Base-by-base conservation (phyloP, 129 eudicot species). In the Helianthus annuus region DNA sequence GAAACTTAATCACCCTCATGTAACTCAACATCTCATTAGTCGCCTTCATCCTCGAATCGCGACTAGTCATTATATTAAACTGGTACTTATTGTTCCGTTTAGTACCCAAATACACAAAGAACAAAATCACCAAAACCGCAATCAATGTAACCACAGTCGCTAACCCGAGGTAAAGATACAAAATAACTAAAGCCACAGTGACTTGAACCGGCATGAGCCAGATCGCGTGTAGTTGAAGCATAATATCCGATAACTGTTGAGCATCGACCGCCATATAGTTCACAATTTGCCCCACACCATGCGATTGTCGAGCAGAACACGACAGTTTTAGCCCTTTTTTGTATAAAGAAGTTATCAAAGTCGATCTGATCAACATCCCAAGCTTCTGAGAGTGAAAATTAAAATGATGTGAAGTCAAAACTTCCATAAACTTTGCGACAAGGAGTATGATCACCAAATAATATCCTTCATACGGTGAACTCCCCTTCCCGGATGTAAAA, bases 201-300 rank as follows among this genome's bases (percentile, higher is more conserved):
- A 88, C 59, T 70, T 83, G 91, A 34, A 85, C 45, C 10, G 96
- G 96, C 91, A 83, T 81, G 53, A 85, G 48, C 96, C 91, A 85
- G 12, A 88, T 22, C 2, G 85, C 63, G 73, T 88, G 96, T 22
- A 88, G 36, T 56, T 88, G 86, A 4, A 64, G 55, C 70, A 85
- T 78, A 38, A 86, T 52, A 62, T 85, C 91, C 0, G 91, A 79
- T 0, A 88, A 76, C 74, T 83, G 89, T 29, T 85, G 89, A 10
- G 82, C 75, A 75, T 88, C 96, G 0, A 88, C 91, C 1, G 89
- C 91, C 96, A 88, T 88, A 16, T 88, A 88, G 61, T 85, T 85
- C 76, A 85, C 91, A 19, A 88, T 88, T 22, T 85, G 91, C 4
- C 96, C 96, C 6, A 85, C 91, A 3, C 96, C 96, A 14, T 88